Percentiles rank a stretch among this genome's conserved stretches.
phyloP scores from a whole-genome alignment of 345 rosid genomes.

The Aethionema arabicum region DNA sequence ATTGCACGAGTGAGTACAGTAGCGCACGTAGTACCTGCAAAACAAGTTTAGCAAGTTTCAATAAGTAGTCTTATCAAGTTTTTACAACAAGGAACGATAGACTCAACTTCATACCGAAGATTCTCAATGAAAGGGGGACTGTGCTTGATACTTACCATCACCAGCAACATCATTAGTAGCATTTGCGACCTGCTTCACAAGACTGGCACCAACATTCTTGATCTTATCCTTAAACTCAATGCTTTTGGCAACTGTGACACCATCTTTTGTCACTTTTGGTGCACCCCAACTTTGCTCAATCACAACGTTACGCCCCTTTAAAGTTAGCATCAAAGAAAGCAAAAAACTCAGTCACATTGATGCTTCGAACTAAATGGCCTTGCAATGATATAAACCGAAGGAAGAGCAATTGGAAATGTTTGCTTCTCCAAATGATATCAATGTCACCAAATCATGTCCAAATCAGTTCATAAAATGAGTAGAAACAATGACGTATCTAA shows the following conservation, averaged over 20 bases:
- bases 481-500: not conserved
- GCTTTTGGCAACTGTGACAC: constrained; percentile 97
- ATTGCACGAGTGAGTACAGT: constrained; percentile 85
- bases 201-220: constrained; percentile 96
- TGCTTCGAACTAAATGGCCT: not conserved
- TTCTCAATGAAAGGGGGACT: not conserved
- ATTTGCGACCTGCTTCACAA: constrained; percentile 97
- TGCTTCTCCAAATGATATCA: not conserved
- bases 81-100: not conserved
- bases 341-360: not conserved
- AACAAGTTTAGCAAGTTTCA: not conserved
- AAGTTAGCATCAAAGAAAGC: not conserved
- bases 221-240: constrained; percentile 85
- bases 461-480: not conserved
- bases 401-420: not conserved
- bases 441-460: not conserved
- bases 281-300: constrained; percentile 97
- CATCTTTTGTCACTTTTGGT: constrained; percentile 97
- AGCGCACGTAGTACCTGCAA: constrained; percentile 91
- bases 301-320: constrained; percentile 87
- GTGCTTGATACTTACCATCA: constrained; percentile 58
- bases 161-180: constrained; percentile 97
- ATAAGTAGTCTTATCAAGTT: not conserved
- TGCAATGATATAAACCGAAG: not conserved
- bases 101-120: not conserved